These are phyloP conservation scores for Ceratocystiopsis sp. DNA, from an alignment of 2,329 filamentous ascomycete species.

Conservation along the genomic window DNA sequence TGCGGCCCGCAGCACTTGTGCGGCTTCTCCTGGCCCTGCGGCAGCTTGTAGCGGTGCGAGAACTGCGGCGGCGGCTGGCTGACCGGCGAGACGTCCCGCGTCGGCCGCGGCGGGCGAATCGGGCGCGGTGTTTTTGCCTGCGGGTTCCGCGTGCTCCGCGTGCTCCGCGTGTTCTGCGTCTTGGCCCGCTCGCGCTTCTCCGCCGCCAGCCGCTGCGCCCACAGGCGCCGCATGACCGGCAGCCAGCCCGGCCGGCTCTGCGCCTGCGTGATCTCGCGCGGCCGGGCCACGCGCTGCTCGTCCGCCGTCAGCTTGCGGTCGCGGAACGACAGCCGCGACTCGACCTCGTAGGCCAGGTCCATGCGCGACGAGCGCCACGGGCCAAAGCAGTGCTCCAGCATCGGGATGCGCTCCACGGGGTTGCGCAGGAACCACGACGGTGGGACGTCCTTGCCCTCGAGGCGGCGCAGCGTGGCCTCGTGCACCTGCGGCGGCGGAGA, in stretches of 20 bases:
- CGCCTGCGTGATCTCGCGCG: conserved; percentile 1
- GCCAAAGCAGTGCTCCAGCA: neutral
- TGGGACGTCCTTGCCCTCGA: neutral
- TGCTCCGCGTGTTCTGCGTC: neutral
- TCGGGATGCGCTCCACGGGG: neutral
- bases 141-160: neutral
- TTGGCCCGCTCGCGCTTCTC: neutral
- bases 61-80: too few relatives aligned
- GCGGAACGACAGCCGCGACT: conserved; percentile 1
- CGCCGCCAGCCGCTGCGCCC: neutral
- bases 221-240: neutral
- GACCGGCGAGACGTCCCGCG: too few relatives aligned
- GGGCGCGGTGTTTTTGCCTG: neutral
- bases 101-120: too few relatives aligned
- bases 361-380: neutral
- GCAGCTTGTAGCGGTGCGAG: neutral
- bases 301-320: neutral
- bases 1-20: neutral
- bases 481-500: neutral
- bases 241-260: neutral
- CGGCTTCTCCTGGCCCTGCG: neutral
- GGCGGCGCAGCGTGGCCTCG: neutral
- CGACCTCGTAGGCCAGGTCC: neutral
- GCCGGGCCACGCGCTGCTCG: conserved; percentile 3
- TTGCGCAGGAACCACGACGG: neutral